Conservation (phyloP, 1,284 basidiomycete genomes). For the Puccinia hordei region DNA sequence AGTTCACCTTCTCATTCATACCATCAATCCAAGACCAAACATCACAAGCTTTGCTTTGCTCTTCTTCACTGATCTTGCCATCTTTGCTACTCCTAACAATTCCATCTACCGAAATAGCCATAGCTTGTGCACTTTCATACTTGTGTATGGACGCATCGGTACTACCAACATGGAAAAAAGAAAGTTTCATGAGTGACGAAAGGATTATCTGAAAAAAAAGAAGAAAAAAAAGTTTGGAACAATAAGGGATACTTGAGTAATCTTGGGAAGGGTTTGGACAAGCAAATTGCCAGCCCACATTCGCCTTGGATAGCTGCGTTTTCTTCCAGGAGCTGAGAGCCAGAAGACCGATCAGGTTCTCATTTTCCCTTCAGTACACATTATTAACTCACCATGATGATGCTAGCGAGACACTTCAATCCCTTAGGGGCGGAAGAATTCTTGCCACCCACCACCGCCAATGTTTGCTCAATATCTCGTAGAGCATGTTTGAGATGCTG, state of each 20-base stretch:
- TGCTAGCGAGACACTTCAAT: slow-evolving; percentile 31
- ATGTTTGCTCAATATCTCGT: slow-evolving; percentile 77
- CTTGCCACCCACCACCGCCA: slow-evolving; percentile 65
- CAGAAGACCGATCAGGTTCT: slow-evolving; percentile 1
- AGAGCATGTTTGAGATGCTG: slow-evolving; percentile 85
- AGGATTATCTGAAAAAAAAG: neutral
- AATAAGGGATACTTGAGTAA: slow-evolving; percentile 94
- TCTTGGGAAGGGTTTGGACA: slow-evolving; percentile 86
- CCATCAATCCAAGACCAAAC: slow-evolving; percentile 94
- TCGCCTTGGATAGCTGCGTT: slow-evolving; percentile 80
- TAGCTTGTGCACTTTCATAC: slow-evolving; percentile 90
- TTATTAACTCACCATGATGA: slow-evolving; percentile 42
- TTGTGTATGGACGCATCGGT: slow-evolving; percentile 96
- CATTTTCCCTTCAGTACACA: neutral
- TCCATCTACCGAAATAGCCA: slow-evolving; percentile 94
- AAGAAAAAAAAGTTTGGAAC: slow-evolving; percentile 77
- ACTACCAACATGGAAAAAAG: slow-evolving; percentile 1
- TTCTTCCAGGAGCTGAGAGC: slow-evolving; percentile 67
- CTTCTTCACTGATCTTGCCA: slow-evolving; percentile 93
- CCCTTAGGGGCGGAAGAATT: slow-evolving; percentile 17
- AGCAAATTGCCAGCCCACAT: slow-evolving; percentile 85
- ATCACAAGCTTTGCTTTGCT: slow-evolving; percentile 88
- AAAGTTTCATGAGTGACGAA: neutral
- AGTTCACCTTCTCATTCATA: slow-evolving; percentile 67
- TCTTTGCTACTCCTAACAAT: slow-evolving; percentile 96